These are phyloP conservation scores for Trypanosoma theileri DNA, from an alignment of 208 protist genomes.

Conservation along the genomic window DNA sequence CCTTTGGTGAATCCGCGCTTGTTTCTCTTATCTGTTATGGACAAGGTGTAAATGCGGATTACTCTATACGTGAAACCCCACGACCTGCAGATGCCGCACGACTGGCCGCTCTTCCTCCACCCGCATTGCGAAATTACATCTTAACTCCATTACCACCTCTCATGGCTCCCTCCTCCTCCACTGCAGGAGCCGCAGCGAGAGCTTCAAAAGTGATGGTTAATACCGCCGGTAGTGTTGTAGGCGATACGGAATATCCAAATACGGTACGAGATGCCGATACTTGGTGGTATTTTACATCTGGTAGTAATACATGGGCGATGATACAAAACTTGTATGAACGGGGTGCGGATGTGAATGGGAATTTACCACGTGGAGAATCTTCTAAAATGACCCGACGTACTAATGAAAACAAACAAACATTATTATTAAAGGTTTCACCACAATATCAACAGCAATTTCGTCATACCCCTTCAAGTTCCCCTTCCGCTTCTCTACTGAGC, in stretches of 20 bases:
- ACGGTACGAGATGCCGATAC: constrained; percentile 11
- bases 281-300: constrained; percentile 31
- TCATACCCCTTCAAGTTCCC: neutral
- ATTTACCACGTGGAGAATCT: neutral
- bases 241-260: constrained; percentile 22
- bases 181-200: neutral
- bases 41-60: constrained; percentile 57
- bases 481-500: neutral
- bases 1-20: constrained; percentile 64
- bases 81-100: constrained; percentile 23
- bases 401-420: constrained; percentile 10
- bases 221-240: neutral
- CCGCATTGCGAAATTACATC: constrained; percentile 74
- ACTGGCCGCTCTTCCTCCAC: constrained; percentile 43
- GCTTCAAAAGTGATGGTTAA: constrained; percentile 3
- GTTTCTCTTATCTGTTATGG: constrained; percentile 76
- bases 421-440: no score
- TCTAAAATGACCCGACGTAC: neutral
- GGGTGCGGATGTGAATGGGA: constrained; percentile 26
- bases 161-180: neutral
- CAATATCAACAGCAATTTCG: neutral
- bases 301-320: constrained; percentile 23
- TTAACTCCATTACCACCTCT: constrained; percentile 44
- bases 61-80: constrained; percentile 39
- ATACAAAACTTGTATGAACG: constrained; percentile 32